Evolutionary conservation across 2,329 filamentous ascomycete genomes (phyloP).

Genomic region (Pyricularia pennisetigena): DNA sequence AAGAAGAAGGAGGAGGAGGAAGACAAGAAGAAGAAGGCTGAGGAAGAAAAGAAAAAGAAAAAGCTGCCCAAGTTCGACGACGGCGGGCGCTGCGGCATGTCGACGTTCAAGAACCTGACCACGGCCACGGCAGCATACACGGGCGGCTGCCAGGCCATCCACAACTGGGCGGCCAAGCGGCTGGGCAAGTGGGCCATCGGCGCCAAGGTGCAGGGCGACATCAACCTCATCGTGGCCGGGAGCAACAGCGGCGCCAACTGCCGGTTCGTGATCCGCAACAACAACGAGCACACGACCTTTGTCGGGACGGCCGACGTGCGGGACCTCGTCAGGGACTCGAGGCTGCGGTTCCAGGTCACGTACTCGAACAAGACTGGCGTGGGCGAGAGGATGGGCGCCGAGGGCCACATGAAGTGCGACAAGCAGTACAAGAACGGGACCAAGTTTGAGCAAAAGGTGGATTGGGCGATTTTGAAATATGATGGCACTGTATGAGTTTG

Average conservation of each 20-base stretch:
- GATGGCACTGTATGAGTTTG: neutral
- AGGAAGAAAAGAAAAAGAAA: neutral
- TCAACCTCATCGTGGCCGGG: conserved; percentile 1
- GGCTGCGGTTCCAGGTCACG: neutral
- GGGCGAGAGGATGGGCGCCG: neutral
- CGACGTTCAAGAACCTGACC: conserved; percentile 1
- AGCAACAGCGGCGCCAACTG: conserved; percentile 2
- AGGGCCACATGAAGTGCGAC: conserved; percentile 1
- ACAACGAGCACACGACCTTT: neutral
- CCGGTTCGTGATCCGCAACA: neutral
- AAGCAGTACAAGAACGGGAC: conserved; percentile 2
- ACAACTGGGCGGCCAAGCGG: neutral
- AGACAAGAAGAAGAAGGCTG: neutral
- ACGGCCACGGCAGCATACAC: neutral
- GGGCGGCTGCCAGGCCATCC: conserved; percentile 2
- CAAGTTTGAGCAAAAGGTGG: neutral
- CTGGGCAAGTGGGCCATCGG: conserved; percentile 1
- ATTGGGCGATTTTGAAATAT: neutral
- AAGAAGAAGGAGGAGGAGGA: neutral
- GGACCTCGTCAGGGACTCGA: neutral
- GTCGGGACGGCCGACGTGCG: neutral
- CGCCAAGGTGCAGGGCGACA: neutral
- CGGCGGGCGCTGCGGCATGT: neutral
- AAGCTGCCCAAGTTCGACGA: neutral
- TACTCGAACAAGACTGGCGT: neutral